Evolutionary conservation across 1,284 basidiomycete species (phyloP).

Genomic region (Tremellales sp.): DNA sequence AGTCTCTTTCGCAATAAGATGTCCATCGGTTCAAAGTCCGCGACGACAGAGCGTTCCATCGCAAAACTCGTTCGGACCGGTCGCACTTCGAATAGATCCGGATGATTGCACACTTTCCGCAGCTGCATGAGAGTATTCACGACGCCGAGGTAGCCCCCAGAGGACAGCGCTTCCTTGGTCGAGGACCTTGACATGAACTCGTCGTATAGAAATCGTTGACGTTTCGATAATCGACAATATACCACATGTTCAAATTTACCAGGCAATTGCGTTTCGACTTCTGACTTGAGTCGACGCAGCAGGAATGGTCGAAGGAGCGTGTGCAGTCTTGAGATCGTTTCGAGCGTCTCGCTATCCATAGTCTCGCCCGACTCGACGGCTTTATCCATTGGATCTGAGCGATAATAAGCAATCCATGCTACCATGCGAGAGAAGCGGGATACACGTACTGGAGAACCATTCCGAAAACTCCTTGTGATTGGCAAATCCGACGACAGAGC

Average conservation of each 20-base stretch:
- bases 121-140: constrained; percentile 98
- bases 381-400: constrained; percentile 88
- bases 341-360: constrained; percentile 78
- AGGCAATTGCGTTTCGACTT: constrained; percentile 94
- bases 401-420: no score
- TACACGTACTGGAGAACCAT: constrained; percentile 87
- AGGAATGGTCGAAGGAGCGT: constrained; percentile 90
- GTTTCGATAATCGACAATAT: constrained; percentile 85
- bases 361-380: constrained; percentile 82
- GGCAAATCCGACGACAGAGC: constrained; percentile 72
- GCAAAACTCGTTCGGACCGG: constrained; percentile 91
- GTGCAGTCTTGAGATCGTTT: constrained; percentile 85
- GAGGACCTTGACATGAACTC: constrained; percentile 94
- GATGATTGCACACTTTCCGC: constrained; percentile 92
- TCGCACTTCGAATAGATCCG: constrained; percentile 90
- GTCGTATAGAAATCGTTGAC: constrained; percentile 95
- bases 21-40: constrained; percentile 84
- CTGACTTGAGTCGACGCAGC: constrained; percentile 86
- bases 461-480: constrained; percentile 91
- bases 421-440: no score
- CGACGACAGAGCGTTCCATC: constrained; percentile 72
- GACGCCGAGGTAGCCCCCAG: constrained; percentile 74
- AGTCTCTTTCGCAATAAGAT: constrained; percentile 73
- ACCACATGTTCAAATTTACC: constrained; percentile 94
- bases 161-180: constrained; percentile 78